Percentiles rank a stretch among this genome's conserved stretches.
These are phyloP conservation scores for Aspergillus sp. DNA, from an alignment of 2,329 filamentous ascomycete species.

Conservation along the genomic window DNA sequence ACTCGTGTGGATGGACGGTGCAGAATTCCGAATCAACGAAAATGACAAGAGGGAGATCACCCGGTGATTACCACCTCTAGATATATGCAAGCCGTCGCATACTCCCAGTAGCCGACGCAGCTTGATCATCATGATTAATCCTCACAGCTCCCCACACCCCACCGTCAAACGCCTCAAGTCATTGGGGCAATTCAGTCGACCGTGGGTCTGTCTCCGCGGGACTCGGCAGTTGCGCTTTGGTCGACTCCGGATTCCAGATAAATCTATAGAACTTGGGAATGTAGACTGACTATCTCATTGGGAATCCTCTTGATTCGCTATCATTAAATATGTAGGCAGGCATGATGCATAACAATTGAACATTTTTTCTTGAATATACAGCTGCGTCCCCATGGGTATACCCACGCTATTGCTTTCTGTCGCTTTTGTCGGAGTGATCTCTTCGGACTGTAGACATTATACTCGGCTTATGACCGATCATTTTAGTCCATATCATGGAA, in stretches of 20 bases:
- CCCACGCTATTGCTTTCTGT: neutral
- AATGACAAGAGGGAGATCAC: neutral
- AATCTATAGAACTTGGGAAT: too few relatives aligned
- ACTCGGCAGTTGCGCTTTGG: slow-evolving; percentile 11
- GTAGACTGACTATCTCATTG: neutral
- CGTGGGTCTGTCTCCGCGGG: slow-evolving; percentile 17
- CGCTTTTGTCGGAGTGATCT: neutral
- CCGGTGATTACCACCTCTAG: neutral
- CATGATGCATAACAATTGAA: neutral
- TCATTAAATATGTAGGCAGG: neutral
- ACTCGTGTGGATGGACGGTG: slow-evolving; percentile 5
- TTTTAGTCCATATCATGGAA: slow-evolving; percentile 45
- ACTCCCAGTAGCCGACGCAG: slow-evolving; percentile 2
- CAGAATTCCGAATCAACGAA: neutral
- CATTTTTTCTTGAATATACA: neutral
- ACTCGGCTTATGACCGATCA: neutral
- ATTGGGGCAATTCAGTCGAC: slow-evolving; percentile 13
- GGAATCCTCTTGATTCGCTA: neutral
- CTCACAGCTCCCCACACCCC: slow-evolving; percentile 18
- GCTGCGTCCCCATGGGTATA: neutral
- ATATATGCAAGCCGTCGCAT: neutral
- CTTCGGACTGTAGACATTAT: neutral
- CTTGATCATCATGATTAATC: slow-evolving; percentile 28
- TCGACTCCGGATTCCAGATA: slow-evolving; percentile 1
- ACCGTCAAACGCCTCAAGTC: slow-evolving; percentile 18